These are phyloP conservation scores for Globisporangium echinulatum DNA, from an alignment of 352 stramenopile genomes.

Conservation along the genomic window DNA sequence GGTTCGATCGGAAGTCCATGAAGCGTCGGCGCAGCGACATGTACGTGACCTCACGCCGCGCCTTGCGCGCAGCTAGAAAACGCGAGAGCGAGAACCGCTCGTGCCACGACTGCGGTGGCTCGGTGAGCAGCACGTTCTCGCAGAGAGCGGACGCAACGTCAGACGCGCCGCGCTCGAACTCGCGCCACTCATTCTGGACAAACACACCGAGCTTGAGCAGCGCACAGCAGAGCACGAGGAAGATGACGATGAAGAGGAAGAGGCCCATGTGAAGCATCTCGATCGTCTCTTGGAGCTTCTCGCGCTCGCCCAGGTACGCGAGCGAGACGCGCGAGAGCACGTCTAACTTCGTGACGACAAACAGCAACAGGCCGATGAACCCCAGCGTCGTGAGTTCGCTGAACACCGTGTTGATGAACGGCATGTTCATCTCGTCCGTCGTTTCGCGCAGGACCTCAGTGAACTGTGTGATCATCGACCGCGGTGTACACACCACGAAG, in stretches of 20 bases:
- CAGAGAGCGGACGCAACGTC: conserved; percentile 54
- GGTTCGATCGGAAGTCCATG: conserved; percentile 65
- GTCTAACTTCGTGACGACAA: conserved; percentile 60
- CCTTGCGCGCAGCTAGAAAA: conserved; percentile 23
- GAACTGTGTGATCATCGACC: conserved; percentile 5
- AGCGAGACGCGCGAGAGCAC: conserved; percentile 40
- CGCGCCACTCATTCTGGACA: conserved; percentile 63
- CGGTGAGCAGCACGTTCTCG: conserved; percentile 49
- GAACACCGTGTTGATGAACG: conserved; percentile 63
- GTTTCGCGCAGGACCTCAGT: conserved; percentile 36
- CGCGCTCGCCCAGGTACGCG: conserved; percentile 27
- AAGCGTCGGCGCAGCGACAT: conserved; percentile 55
- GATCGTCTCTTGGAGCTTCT: conserved; percentile 65
- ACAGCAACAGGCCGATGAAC: conserved; percentile 62
- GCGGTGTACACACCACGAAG: too few species aligned
- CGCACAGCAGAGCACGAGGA: conserved; percentile 57
- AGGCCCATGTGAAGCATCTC: conserved; percentile 73
- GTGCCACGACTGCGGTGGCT: conserved; percentile 30
- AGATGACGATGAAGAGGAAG: conserved; percentile 82
- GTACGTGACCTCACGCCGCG: conserved; percentile 58
- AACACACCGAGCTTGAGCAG: conserved; percentile 56
- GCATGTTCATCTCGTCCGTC: conserved; percentile 67
- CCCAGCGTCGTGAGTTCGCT: conserved; percentile 65
- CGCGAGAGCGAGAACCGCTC: conserved; percentile 31
- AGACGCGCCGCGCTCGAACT: conserved; percentile 51